Conservation (phyloP, 257 asterid genomes). For the Gynochthodes officinalis region DNA sequence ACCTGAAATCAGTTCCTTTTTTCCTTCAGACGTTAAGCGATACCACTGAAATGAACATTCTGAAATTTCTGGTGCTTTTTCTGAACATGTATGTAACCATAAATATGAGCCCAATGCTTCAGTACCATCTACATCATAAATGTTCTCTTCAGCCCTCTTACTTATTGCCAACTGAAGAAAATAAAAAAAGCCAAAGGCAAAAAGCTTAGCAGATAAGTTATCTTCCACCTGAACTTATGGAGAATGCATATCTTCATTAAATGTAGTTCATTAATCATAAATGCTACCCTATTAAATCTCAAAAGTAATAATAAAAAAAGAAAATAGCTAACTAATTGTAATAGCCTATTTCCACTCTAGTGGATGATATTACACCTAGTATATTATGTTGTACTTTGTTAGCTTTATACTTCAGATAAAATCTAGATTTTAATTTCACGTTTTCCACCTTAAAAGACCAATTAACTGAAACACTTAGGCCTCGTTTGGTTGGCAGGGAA, state of each 20-base stretch:
- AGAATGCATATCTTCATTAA: background rate
- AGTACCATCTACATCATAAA: slow-evolving; percentile 73
- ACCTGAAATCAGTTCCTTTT: slow-evolving; percentile 85
- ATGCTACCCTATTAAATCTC: background rate
- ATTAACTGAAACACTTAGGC: background rate
- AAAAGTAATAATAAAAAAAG: background rate
- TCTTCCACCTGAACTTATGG: background rate
- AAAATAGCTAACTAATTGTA: background rate
- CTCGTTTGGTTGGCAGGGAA: too few relatives aligned
- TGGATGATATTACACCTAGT: background rate
- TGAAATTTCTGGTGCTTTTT: slow-evolving; percentile 50
- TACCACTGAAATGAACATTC: slow-evolving; percentile 78
- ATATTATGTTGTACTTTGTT: background rate
- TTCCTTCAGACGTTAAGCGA: slow-evolving; percentile 63
- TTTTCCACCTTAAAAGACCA: background rate
- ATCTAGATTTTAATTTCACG: background rate
- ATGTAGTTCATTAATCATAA: background rate
- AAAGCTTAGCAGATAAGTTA: background rate
- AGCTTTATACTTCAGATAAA: background rate
- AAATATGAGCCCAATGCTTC: slow-evolving; percentile 80
- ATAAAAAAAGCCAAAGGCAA: slow-evolving; percentile 7
- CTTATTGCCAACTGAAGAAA: slow-evolving; percentile 54
- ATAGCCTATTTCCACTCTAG: background rate
- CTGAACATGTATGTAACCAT: slow-evolving; percentile 56
- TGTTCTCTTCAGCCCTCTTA: slow-evolving; percentile 48